Evolutionary conservation across 225 moss, liverwort and hornwort genomes (phyloP).

Genomic region (Rhytidiadelphus loreus): DNA sequence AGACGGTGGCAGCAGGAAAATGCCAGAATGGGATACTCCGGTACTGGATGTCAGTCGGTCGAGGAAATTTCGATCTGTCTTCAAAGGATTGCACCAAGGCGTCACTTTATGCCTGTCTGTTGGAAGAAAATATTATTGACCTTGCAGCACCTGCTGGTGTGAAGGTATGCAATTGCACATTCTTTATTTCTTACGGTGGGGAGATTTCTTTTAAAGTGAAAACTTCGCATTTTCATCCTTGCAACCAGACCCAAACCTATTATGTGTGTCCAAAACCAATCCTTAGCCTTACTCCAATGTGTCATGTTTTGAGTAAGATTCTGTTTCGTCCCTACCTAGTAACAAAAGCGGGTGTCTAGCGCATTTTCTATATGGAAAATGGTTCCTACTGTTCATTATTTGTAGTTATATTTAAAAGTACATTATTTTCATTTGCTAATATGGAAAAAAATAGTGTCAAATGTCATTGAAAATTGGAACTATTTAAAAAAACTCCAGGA

Average conservation of each 20-base stretch:
- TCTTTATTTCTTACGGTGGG: not conserved
- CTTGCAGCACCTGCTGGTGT: not conserved
- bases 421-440: not conserved
- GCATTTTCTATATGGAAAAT: not conserved
- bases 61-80: slow-evolving; percentile 66
- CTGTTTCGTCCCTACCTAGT: not conserved
- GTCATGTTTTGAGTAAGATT: not conserved
- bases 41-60: slow-evolving; percentile 84
- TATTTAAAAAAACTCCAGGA: not conserved
- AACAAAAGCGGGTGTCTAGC: not conserved
- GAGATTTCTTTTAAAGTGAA: not conserved
- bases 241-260: not conserved
- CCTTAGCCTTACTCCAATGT: not conserved
- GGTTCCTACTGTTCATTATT: not conserved
- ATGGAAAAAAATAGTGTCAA: not conserved
- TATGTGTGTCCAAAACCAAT: not conserved
- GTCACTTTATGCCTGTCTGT: slow-evolving; percentile 50
- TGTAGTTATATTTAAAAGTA: not conserved
- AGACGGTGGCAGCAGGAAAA: slow-evolving; percentile 65
- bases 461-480: not conserved
- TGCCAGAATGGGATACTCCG: slow-evolving; percentile 58
- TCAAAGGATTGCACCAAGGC: slow-evolving; percentile 47
- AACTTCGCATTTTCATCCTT: not conserved
- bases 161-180: slow-evolving; percentile 14
- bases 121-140: slow-evolving; percentile 7